phyloP scores from a whole-genome alignment of 169 alveolate genomes.

The Cryptosporidium viatorum region DNA sequence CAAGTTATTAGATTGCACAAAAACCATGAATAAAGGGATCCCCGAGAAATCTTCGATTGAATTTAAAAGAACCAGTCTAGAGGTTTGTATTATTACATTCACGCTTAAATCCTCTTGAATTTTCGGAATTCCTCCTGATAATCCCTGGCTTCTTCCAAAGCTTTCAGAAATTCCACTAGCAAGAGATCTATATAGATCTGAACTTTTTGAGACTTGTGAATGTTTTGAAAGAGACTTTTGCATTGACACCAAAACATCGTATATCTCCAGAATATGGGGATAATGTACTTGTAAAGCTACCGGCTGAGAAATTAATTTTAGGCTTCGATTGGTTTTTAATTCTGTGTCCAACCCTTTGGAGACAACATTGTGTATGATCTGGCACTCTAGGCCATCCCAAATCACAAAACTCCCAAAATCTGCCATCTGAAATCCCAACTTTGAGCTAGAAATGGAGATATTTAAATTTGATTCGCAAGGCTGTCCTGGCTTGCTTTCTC shows the following conservation, averaged over 20 bases:
- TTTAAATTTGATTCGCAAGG: neutral
- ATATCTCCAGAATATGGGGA: slow-evolving; percentile 15
- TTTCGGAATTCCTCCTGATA: neutral
- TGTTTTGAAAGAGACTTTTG: neutral
- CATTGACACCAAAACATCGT: neutral
- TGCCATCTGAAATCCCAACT: neutral
- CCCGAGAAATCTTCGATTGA: slow-evolving; percentile 17
- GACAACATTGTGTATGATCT: slow-evolving; percentile 11
- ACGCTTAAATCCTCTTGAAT: neutral
- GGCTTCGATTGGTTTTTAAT: neutral
- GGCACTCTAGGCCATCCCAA: slow-evolving; percentile 37
- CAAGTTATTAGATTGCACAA: slow-evolving; percentile 30
- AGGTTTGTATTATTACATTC: slow-evolving; percentile 33
- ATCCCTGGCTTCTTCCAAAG: neutral
- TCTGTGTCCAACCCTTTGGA: neutral
- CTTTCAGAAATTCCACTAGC: neutral
- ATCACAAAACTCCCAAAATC: slow-evolving; percentile 14
- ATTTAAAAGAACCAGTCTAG: slow-evolving; percentile 35
- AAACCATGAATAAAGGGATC: slow-evolving; percentile 43
- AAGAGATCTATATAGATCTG: neutral
- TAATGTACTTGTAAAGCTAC: neutral
- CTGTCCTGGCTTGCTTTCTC: neutral
- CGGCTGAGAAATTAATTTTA: slow-evolving; percentile 26
- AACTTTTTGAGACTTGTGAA: neutral
- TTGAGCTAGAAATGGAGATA: neutral